Conservation (phyloP, 2,329 filamentous ascomycete genomes). For the Zasmidium angulare region DNA sequence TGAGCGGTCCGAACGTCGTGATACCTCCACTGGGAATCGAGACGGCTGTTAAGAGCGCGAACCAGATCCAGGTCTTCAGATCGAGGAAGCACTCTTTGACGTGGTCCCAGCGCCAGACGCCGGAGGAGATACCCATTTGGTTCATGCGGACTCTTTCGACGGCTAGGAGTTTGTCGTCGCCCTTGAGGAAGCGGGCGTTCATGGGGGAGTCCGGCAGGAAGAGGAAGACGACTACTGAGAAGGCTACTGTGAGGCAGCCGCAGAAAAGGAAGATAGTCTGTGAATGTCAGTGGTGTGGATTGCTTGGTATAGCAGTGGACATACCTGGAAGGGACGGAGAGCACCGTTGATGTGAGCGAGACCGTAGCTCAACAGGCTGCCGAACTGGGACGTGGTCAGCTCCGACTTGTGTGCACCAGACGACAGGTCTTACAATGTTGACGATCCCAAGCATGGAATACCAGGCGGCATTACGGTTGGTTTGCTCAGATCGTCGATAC, state of each 20-base stretch:
- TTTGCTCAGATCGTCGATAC: constrained; percentile 30
- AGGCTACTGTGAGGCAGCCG: constrained; percentile 50
- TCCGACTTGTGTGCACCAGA: too few relatives aligned
- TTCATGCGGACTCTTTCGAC: constrained; percentile 53
- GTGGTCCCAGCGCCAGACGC: constrained; percentile 54
- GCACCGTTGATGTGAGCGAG: constrained; percentile 25
- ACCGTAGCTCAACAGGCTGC: constrained; percentile 30
- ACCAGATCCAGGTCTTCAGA: constrained; percentile 61
- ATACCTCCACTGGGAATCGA: constrained; percentile 61
- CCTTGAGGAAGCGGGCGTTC: constrained; percentile 56
- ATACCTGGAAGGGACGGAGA: constrained; percentile 22
- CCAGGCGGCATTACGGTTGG: constrained; percentile 31
- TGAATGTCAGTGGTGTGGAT: not conserved
- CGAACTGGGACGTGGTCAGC: constrained; percentile 18
- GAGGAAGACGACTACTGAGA: constrained; percentile 52
- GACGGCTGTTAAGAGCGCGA: constrained; percentile 42
- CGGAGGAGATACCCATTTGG: constrained; percentile 42
- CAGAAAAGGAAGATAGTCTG: constrained; percentile 32
- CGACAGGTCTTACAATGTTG: constrained; percentile 22
- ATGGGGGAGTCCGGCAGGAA: constrained; percentile 66
- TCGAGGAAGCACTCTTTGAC: constrained; percentile 57
- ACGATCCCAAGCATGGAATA: constrained; percentile 32
- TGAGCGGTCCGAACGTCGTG: constrained; percentile 59
- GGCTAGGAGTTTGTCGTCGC: constrained; percentile 58
- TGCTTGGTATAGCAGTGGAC: not conserved